Base-by-base conservation (phyloP, 108 stramenopile species). In the Pseudonitzschia multistriata region DNA sequence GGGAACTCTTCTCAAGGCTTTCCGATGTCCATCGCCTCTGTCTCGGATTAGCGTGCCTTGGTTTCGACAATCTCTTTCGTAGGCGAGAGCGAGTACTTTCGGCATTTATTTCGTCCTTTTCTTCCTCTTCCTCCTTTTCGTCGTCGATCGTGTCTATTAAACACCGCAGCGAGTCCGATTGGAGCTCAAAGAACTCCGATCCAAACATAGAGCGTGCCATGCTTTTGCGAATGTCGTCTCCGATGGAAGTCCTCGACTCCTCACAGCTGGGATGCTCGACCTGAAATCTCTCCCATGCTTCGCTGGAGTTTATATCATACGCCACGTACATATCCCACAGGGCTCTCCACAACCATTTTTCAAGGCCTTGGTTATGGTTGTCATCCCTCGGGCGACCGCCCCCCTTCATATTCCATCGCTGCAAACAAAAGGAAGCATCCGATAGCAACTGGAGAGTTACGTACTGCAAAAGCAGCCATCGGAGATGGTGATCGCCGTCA, bases 261-360 rank as follows among this genome's bases (percentile, higher is more conserved):
- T 47, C 34, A 29, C 67, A 69, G 39, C 67, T 61, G 13, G 68
- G 68, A 70, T 62, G 67, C 54, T 65, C 68, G 22, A 76, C 64
- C 33, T 62, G 39, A 35, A 76, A 59, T n/a, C 75, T 49, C 49
- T 62, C 49, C 75, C 75, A 76, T 0, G 72, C 69, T 39, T 79
- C 78, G 2, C 25, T 19, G 19, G 72, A 73, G 33, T 77, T 76
- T 31, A 85, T 73, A 72, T 82, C 73, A 67, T 72, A 80, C 7
- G 81, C 84, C 62, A 82, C 71, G 73, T 85, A 82, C 0, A 80
- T 42, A 49, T 85, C 84, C 84, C 84, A 85, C 47, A 91, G 60
- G 27, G 85, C 72, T 37, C 89, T 73, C 89, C 89, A 90, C 24
- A 90, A 47, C 89, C 89, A 90, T 67, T 80, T 85, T 68, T 82